phyloP scores from a whole-genome alignment of 805 yeast genomes.

The Wickerhamomyces canadensis region DNA sequence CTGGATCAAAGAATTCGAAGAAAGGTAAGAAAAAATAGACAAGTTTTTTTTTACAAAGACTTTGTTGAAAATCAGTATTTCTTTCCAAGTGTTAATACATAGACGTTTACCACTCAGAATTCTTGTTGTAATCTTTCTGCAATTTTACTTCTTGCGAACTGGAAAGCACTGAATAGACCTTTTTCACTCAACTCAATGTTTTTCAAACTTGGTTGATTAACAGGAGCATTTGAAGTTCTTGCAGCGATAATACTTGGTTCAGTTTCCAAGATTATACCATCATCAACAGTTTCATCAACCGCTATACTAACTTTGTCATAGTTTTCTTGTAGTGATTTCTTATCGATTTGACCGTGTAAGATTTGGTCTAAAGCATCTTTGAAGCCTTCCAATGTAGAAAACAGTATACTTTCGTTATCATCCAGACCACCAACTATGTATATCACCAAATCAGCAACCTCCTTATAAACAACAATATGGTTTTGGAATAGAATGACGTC shows the following conservation, averaged over 20 bases:
- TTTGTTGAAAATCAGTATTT: too few relatives aligned
- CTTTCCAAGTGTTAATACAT: background rate
- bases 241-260: conserved; percentile 84
- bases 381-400: conserved; percentile 69
- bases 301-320: conserved; percentile 84
- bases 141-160: conserved; percentile 75
- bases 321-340: conserved; percentile 68
- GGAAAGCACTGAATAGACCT: conserved; percentile 78
- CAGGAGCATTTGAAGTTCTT: conserved; percentile 85
- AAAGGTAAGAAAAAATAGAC: conserved; percentile 8
- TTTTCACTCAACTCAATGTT: conserved; percentile 65
- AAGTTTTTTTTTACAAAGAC: too few relatives aligned
- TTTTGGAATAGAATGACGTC: conserved; percentile 79
- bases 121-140: conserved; percentile 46
- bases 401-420: conserved; percentile 82
- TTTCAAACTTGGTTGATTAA: conserved; percentile 56
- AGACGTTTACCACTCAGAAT: conserved; percentile 17
- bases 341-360: conserved; percentile 65
- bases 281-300: conserved; percentile 89
- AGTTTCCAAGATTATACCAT: conserved; percentile 87
- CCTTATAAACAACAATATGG: conserved; percentile 81
- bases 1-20: conserved; percentile 5
- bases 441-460: conserved; percentile 67
- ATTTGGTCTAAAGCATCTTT: conserved; percentile 78
- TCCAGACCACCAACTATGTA: conserved; percentile 67